Evolutionary conservation across 129 eudicot genomes (phyloP).

Genomic region (Flaveria ramosissima): DNA sequence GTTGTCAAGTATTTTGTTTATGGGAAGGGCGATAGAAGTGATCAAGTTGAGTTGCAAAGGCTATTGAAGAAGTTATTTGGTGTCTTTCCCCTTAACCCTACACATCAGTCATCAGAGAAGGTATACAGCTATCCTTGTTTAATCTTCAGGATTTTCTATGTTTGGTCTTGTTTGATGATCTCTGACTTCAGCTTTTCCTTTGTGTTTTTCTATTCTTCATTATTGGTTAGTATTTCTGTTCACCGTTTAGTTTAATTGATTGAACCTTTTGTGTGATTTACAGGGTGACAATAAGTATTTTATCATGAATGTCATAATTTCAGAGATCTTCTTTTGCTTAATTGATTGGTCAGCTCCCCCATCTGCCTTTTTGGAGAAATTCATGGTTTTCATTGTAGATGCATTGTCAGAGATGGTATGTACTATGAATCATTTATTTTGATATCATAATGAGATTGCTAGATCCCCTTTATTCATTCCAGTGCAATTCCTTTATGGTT

Average conservation of each 20-base stretch:
- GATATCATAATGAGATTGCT: neutral
- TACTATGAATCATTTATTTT: slow-evolving; percentile 14
- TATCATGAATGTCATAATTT: slow-evolving; percentile 54
- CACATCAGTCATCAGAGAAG: slow-evolving; percentile 59
- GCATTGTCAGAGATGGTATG: slow-evolving; percentile 60
- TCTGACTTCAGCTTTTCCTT: slow-evolving; percentile 9
- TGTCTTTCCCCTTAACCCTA: slow-evolving; percentile 60
- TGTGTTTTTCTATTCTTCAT: neutral
- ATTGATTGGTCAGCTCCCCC: slow-evolving; percentile 52
- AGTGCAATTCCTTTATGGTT: neutral
- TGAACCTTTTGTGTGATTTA: slow-evolving; percentile 27
- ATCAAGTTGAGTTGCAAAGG: slow-evolving; percentile 37
- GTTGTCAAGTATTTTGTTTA: slow-evolving; percentile 55
- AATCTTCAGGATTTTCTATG: slow-evolving; percentile 1
- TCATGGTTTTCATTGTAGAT: slow-evolving; percentile 65
- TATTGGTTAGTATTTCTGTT: neutral
- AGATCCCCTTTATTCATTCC: neutral
- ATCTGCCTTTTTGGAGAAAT: slow-evolving; percentile 56
- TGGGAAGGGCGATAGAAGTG: slow-evolving; percentile 36
- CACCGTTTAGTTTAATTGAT: slow-evolving; percentile 21
- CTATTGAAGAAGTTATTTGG: slow-evolving; percentile 64
- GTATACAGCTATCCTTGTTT: slow-evolving; percentile 30
- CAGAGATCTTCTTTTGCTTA: slow-evolving; percentile 62
- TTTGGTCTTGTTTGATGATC: neutral
- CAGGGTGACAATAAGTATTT: slow-evolving; percentile 76